phyloP scores from a whole-genome alignment of 805 yeast species.

The Ascoidea tarda region DNA sequence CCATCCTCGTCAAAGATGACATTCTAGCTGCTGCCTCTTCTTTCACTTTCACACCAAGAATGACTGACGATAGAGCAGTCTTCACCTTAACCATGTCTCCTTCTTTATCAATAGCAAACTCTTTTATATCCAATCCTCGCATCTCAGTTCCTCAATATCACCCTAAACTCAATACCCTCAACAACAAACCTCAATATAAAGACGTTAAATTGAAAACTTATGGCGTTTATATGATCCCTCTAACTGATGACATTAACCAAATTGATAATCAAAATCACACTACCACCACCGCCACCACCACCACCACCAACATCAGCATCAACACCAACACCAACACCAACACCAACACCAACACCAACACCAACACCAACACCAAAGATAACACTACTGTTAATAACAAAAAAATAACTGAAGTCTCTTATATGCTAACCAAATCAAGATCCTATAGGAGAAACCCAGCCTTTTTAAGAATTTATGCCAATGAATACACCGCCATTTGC shows the following conservation, averaged over 20 bases:
- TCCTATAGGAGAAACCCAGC: slow-evolving; percentile 6
- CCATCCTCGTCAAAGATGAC: not conserved
- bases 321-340: not conserved
- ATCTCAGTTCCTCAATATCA: not conserved
- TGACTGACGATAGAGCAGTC: not conserved
- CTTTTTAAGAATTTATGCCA: slow-evolving; percentile 9
- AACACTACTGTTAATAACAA: not conserved
- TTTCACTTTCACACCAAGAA: not conserved
- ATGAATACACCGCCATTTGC: slow-evolving; percentile 6
- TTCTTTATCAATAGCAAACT: not conserved
- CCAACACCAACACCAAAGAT: not conserved
- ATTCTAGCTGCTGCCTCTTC: not conserved
- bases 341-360: not conserved
- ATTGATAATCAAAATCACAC: not conserved
- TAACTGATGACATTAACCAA: slow-evolving; percentile 7
- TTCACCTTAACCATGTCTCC: not conserved
- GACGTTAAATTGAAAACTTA: slow-evolving; percentile 6
- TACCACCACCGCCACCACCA: not conserved
- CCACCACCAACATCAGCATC: not conserved
- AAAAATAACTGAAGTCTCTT: not conserved
- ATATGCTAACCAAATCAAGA: slow-evolving; percentile 1
- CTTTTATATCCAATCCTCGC: not conserved
- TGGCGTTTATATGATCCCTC: slow-evolving; percentile 6
- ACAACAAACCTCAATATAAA: not conserved
- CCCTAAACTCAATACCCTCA: not conserved